A percentile compares a stretch with the other conserved stretches of the same genome.
These are phyloP conservation scores for Pestalotiopsis fici DNA, from an alignment of 2,329 filamentous ascomycete species.

Conservation along the genomic window DNA sequence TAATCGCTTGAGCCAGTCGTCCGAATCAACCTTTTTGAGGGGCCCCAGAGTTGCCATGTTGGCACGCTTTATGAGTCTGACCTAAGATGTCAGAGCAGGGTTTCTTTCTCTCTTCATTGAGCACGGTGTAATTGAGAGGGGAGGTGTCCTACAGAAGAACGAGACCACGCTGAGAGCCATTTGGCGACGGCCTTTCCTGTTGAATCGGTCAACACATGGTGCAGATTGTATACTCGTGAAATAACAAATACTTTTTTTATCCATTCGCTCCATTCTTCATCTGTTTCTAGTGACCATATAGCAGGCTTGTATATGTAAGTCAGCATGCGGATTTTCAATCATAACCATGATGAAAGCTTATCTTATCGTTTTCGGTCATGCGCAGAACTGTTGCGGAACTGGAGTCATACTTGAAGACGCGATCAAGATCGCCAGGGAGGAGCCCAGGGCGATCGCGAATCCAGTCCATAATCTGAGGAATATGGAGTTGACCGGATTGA, in stretches of 20 bases:
- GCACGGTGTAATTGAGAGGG: no score
- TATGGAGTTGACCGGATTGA: no score
- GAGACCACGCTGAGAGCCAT: no score
- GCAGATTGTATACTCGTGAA: no score
- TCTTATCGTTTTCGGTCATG: not conserved
- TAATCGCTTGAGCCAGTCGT: not conserved
- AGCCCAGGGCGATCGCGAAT: not conserved
- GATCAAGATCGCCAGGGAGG: not conserved
- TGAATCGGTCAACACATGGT: no score
- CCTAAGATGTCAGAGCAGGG: no score
- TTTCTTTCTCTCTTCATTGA: no score
- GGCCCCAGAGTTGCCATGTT: no score
- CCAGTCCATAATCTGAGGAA: not conserved
- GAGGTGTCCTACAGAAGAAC: no score
- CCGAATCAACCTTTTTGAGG: not conserved
- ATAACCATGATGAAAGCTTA: not conserved
- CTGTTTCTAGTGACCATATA: not conserved
- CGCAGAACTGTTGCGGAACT: not conserved
- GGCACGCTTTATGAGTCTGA: no score
- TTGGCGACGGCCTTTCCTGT: no score
- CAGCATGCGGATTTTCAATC: not conserved
- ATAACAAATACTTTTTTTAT: not conserved
- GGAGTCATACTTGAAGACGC: not conserved
- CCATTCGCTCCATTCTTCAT: not conserved
- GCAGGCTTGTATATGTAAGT: not conserved